Percentiles rank a stretch among this genome's conserved stretches.
Conservation (phyloP, 495 filamentous ascomycete species). For the Acidomyces sp. region DNA sequence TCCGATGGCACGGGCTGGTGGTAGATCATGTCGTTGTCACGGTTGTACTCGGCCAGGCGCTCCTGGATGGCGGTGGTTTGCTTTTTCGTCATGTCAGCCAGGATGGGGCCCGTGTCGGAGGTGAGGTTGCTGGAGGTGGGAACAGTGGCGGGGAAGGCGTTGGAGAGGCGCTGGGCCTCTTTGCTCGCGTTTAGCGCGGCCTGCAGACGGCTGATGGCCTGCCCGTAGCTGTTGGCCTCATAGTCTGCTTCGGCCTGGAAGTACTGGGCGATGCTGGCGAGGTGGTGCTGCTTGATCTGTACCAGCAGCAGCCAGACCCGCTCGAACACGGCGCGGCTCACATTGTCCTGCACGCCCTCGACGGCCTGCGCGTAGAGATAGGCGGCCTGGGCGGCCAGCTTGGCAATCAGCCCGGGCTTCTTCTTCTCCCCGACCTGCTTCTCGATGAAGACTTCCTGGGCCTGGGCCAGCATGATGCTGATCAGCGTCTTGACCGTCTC, state of each 20-base stretch:
- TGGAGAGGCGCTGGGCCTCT: slow-evolving; percentile 64
- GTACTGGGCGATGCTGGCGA: slow-evolving; percentile 79
- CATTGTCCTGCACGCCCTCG: slow-evolving; percentile 87
- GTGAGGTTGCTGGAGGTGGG: slow-evolving; percentile 72
- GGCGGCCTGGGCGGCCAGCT: slow-evolving; percentile 79
- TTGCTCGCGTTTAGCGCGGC: slow-evolving; percentile 61
- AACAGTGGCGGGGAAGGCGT: slow-evolving; percentile 65
- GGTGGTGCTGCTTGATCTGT: slow-evolving; percentile 76
- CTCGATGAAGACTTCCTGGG: slow-evolving; percentile 92
- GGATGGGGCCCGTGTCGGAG: slow-evolving; percentile 56
- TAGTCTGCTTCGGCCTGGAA: slow-evolving; percentile 87
- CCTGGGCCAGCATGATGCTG: slow-evolving; percentile 83
- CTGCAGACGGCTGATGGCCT: slow-evolving; percentile 72
- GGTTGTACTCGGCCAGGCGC: slow-evolving; percentile 56
- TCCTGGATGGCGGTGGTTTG: slow-evolving; percentile 72
- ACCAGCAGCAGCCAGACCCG: slow-evolving; percentile 81
- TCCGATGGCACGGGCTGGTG: slow-evolving; percentile 83
- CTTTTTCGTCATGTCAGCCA: slow-evolving; percentile 71
- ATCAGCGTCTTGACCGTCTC: slow-evolving; percentile 94
- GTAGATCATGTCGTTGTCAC: slow-evolving; percentile 98
- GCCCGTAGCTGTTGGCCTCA: slow-evolving; percentile 74
- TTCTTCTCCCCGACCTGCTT: slow-evolving; percentile 89
- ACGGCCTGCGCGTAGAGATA: slow-evolving; percentile 76
- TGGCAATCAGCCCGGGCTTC: slow-evolving; percentile 84
- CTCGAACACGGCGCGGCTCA: slow-evolving; percentile 82